These are phyloP conservation scores for Komagataella pseudopastoris DNA, from an alignment of 805 yeast genomes.

Conservation along the genomic window DNA sequence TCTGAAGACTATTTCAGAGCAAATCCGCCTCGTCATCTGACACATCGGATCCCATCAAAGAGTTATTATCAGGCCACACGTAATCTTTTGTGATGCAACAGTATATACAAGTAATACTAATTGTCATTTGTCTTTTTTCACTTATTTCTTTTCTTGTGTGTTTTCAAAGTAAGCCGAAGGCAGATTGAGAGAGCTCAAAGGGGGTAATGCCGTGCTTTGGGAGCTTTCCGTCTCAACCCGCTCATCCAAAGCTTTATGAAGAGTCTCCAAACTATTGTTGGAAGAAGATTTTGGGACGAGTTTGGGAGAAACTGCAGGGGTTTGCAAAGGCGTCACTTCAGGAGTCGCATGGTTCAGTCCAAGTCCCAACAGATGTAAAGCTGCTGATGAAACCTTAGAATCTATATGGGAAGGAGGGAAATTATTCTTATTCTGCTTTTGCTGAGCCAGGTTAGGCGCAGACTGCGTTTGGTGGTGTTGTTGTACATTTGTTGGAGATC, in stretches of 20 bases:
- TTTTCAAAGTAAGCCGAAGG: background rate
- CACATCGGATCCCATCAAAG: background rate
- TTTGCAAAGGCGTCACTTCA: constrained; percentile 19
- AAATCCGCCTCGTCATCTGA: background rate
- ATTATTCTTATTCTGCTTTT: background rate
- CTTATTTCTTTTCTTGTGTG: background rate
- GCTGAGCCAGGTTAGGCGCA: constrained; percentile 5
- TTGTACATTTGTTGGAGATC: constrained; percentile 12
- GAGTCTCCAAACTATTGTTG: background rate
- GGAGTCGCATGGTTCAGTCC: constrained; percentile 10
- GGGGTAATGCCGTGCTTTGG: constrained; percentile 22
- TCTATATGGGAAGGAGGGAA: background rate
- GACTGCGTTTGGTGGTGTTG: constrained; percentile 3
- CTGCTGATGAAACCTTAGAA: constrained; percentile 13
- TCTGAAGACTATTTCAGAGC: background rate
- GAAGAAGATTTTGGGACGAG: constrained; percentile 7
- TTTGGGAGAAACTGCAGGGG: constrained; percentile 23
- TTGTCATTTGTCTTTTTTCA: background rate
- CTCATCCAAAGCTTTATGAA: constrained; percentile 5
- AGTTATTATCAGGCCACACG: background rate
- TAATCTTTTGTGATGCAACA: background rate
- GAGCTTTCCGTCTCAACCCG: background rate
- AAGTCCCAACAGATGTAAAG: constrained; percentile 15
- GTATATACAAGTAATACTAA: background rate
- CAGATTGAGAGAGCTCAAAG: constrained; percentile 34